phyloP scores from a whole-genome alignment of 1,139 yeast genomes.

The Lodderomyces beijingensis region DNA sequence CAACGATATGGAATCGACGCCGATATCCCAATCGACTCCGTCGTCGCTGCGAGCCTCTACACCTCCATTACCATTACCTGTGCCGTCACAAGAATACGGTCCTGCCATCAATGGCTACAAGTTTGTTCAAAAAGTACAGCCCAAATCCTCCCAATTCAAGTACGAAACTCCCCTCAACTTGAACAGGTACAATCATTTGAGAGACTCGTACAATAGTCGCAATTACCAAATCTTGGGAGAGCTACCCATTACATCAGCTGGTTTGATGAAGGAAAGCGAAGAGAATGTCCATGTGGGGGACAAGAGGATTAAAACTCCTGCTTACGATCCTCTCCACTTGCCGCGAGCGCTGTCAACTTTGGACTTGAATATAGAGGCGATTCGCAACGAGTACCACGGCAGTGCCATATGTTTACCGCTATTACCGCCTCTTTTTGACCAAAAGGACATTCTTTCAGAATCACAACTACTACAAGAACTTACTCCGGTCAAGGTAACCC shows the following conservation, averaged over 20 bases:
- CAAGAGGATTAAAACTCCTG: conserved; percentile 27
- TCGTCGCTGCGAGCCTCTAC: conserved; percentile 29
- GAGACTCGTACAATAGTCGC: conserved; percentile 10
- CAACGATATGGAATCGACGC: conserved; percentile 18
- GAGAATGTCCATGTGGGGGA: conserved; percentile 37
- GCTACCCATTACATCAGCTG: conserved; percentile 34
- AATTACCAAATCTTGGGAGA: conserved; percentile 33
- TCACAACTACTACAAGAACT: conserved; percentile 21
- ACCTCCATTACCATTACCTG: conserved; percentile 17
- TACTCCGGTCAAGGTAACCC: conserved; percentile 18
- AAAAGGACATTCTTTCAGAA: conserved; percentile 7
- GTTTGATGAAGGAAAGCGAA: conserved; percentile 33
- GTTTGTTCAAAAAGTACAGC: conserved; percentile 25
- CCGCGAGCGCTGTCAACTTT: too few relatives aligned
- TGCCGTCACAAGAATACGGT: conserved; percentile 18
- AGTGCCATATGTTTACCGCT: conserved; percentile 18
- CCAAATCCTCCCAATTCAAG: conserved; percentile 10
- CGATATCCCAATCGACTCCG: conserved; percentile 35
- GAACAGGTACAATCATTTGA: conserved; percentile 9
- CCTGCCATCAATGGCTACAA: conserved; percentile 31
- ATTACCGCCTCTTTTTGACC: conserved; percentile 14
- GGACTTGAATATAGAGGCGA: conserved; percentile 2
- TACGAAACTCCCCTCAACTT: conserved; percentile 21
- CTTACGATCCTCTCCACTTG: too few relatives aligned
- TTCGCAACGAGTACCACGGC: conserved; percentile 14